Evolutionary conservation across 202 grass and related monocot genomes (phyloP).

Genomic region (Brachypodium distachyon): DNA sequence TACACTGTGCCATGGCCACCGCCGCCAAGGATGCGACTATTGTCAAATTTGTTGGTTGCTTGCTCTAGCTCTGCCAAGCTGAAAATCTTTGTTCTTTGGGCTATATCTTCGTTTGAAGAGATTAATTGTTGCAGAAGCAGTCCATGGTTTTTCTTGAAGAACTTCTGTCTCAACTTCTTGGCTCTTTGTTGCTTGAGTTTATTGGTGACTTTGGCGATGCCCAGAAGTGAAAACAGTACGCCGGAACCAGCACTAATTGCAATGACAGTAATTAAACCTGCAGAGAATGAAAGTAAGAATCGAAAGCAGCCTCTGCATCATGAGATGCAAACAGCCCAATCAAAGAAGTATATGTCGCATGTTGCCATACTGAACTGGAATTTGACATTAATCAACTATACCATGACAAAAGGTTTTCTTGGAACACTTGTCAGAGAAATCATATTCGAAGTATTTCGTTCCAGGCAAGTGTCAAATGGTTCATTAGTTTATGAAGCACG

Average conservation of each 20-base stretch:
- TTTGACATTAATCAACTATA: not conserved
- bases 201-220: not conserved
- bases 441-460: not conserved
- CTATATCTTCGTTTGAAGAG: conserved; percentile 35
- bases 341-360: too few relatives aligned
- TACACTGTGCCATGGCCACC: conserved; percentile 63
- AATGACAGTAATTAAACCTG: conserved; percentile 36
- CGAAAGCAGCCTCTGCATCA: too few relatives aligned
- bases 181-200: conserved; percentile 20
- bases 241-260: conserved; percentile 32
- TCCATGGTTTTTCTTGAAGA: conserved; percentile 55
- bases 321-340: too few relatives aligned
- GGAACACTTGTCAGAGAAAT: not conserved
- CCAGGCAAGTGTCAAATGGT: not conserved
- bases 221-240: conserved; percentile 7
- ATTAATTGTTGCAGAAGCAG: conserved; percentile 46
- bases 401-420: not conserved
- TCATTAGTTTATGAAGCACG: not conserved
- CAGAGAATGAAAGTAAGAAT: not conserved
- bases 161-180: not conserved
- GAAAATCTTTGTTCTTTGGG: conserved; percentile 33
- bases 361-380: not conserved
- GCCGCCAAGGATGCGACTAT: conserved; percentile 33
- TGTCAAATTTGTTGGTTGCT: conserved; percentile 58
- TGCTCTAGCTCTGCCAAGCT: conserved; percentile 47